Conservation (phyloP, 2,329 filamentous ascomycete species). For the Epichloe gansuensis region DNA sequence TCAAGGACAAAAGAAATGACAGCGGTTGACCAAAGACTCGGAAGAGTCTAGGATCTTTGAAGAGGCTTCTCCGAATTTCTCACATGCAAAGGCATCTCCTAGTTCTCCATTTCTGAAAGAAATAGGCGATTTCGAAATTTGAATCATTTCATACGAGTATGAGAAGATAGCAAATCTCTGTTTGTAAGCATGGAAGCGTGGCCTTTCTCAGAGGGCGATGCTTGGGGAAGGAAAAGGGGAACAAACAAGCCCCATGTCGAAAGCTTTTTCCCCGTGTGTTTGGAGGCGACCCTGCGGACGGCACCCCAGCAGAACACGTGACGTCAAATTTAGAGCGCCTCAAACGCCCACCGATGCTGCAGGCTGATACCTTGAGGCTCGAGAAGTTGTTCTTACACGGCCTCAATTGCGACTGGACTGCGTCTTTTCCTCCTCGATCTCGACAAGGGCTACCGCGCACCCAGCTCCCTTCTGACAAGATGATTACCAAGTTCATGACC, state of each 20-base stretch:
- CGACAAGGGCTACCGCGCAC: neutral
- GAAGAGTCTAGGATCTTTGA: neutral
- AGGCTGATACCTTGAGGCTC: neutral
- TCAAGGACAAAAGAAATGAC: constrained; percentile 5
- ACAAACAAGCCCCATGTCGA: neutral
- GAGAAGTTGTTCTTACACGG: too few relatives aligned
- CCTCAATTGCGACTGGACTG: neutral
- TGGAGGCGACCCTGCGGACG: neutral
- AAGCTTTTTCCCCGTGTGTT: neutral
- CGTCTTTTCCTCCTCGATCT: neutral
- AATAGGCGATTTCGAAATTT: neutral
- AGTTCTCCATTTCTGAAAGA: neutral
- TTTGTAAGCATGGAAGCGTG: constrained; percentile 15
- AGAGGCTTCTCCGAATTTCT: constrained; percentile 16
- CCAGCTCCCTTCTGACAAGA: constrained; percentile 26
- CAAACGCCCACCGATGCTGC: neutral
- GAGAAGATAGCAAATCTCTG: constrained; percentile 6
- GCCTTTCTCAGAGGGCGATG: constrained; percentile 13
- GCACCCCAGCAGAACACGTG: constrained; percentile 1
- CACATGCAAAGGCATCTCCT: constrained; percentile 8
- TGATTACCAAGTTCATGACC: constrained; percentile 82
- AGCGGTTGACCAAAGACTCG: constrained; percentile 6
- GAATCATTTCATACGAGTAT: neutral
- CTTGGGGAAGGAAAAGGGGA: constrained; percentile 7
- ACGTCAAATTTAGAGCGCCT: constrained; percentile 5